Conservation (phyloP, 352 stramenopile genomes). For the Phytopythium helicoides region DNA sequence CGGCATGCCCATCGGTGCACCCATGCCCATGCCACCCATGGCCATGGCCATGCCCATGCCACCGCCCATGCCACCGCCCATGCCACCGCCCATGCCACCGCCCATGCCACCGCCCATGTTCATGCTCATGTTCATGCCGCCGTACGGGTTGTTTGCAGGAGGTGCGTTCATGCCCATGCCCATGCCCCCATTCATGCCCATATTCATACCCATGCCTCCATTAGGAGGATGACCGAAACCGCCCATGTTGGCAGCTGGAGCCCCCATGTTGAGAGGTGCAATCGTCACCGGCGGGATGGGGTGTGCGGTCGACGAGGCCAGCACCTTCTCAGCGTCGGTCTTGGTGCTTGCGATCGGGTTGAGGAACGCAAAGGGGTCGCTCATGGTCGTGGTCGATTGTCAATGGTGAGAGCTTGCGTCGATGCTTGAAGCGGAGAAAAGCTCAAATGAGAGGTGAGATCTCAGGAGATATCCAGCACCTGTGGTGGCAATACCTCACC, state of each 20-base stretch:
- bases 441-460: too few relatives aligned
- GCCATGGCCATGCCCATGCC: background rate
- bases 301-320: constrained; percentile 12
- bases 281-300: constrained; percentile 28
- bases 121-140: constrained; percentile 1
- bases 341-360: constrained; percentile 75
- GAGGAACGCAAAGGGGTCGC: constrained; percentile 71
- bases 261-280: constrained; percentile 14
- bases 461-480: too few relatives aligned
- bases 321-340: constrained; percentile 36
- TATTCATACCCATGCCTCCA: constrained; percentile 19
- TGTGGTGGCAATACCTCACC: too few relatives aligned
- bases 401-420: constrained; percentile 2
- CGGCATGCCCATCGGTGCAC: too few relatives aligned
- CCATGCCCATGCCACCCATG: constrained; percentile 7
- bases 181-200: constrained; percentile 18
- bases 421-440: background rate
- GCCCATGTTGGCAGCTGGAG: background rate
- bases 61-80: constrained; percentile 16
- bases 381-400: constrained; percentile 29
- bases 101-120: constrained; percentile 16
- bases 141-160: background rate
- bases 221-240: constrained; percentile 1
- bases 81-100: constrained; percentile 6
- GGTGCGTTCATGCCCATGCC: constrained; percentile 4